Percentiles rank a stretch among this genome's conserved stretches.
Evolutionary conservation across 176 grass and related monocot species (phyloP).

Genomic region (Triticum dicoccoides): DNA sequence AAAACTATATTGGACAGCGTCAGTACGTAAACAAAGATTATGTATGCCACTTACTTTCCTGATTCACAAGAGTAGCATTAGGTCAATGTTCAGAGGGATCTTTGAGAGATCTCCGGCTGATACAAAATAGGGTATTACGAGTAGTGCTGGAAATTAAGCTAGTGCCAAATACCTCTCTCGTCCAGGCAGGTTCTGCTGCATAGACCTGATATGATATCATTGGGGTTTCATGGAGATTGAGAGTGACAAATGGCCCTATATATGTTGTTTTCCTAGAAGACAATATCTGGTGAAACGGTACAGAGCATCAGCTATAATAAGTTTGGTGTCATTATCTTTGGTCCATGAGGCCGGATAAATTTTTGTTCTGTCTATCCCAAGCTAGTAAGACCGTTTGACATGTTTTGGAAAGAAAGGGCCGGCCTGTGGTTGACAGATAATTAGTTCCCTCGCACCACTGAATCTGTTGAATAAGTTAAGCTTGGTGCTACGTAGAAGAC

Average conservation of each 20-base stretch:
- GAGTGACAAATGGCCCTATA: slow-evolving; percentile 19
- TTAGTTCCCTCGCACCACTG: not conserved
- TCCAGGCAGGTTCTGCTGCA: not conserved
- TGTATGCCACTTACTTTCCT: not conserved
- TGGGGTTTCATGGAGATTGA: not conserved
- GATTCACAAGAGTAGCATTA: slow-evolving; percentile 13
- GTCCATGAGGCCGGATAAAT: slow-evolving; percentile 31
- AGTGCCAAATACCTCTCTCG: not conserved
- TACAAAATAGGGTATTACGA: not conserved
- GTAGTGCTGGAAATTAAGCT: not conserved
- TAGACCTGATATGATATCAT: not conserved
- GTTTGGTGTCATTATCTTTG: slow-evolving; percentile 17
- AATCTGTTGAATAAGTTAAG: not conserved
- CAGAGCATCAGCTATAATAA: not conserved
- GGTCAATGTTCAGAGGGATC: slow-evolving; percentile 13
- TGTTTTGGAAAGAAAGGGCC: slow-evolving; percentile 13
- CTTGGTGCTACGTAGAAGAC: slow-evolving; percentile 1
- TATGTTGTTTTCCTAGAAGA: not conserved
- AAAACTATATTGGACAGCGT: no score
- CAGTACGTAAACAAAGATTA: no score
- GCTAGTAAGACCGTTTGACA: slow-evolving; percentile 27
- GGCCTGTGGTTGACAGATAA: slow-evolving; percentile 30
- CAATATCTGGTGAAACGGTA: not conserved
- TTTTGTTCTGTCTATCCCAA: slow-evolving; percentile 26
- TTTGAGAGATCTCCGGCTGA: not conserved